phyloP scores from a whole-genome alignment of 192 early-diverging fungal species.

The Coemansia sp. region DNA sequence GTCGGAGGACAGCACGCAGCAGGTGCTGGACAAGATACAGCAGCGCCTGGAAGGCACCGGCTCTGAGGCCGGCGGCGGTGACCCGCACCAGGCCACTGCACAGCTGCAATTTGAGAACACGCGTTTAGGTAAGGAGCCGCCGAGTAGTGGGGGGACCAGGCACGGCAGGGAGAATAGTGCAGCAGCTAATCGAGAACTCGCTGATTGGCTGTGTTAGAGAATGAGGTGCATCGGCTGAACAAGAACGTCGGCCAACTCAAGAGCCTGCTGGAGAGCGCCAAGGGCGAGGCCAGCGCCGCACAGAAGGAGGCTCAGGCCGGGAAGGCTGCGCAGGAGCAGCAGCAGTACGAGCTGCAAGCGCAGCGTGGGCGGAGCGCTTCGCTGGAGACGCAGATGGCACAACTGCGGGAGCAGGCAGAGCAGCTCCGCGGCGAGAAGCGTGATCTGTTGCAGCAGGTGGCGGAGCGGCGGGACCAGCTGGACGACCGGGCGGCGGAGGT shows the following conservation, averaged over 20 bases:
- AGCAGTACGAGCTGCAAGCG: background rate
- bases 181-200: background rate
- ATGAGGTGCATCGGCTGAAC: slow-evolving; percentile 39
- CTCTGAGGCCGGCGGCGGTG: background rate
- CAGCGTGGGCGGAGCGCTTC: slow-evolving; percentile 6
- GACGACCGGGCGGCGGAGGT: slow-evolving; percentile 19
- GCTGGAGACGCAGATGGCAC: background rate
- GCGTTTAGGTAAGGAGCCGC: slow-evolving; percentile 32
- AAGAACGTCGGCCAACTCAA: slow-evolving; percentile 29
- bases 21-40: slow-evolving; percentile 14
- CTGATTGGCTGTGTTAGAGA: slow-evolving; percentile 10
- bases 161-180: no score
- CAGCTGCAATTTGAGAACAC: slow-evolving; percentile 44
- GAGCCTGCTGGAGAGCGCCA: slow-evolving; percentile 19
- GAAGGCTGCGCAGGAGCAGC: slow-evolving; percentile 3
- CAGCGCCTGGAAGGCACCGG: slow-evolving; percentile 5
- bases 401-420: slow-evolving; percentile 8
- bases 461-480: slow-evolving; percentile 34
- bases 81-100: slow-evolving; percentile 26
- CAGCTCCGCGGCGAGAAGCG: slow-evolving; percentile 37
- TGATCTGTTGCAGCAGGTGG: slow-evolving; percentile 23
- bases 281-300: background rate
- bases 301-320: slow-evolving; percentile 12
- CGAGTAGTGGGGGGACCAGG: background rate
- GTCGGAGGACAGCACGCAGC: slow-evolving; percentile 1